Percentiles rank a stretch among this genome's conserved stretches.
These are phyloP conservation scores for Coleophoma cylindrospora DNA, from an alignment of 2,329 filamentous ascomycete genomes.

Conservation along the genomic window DNA sequence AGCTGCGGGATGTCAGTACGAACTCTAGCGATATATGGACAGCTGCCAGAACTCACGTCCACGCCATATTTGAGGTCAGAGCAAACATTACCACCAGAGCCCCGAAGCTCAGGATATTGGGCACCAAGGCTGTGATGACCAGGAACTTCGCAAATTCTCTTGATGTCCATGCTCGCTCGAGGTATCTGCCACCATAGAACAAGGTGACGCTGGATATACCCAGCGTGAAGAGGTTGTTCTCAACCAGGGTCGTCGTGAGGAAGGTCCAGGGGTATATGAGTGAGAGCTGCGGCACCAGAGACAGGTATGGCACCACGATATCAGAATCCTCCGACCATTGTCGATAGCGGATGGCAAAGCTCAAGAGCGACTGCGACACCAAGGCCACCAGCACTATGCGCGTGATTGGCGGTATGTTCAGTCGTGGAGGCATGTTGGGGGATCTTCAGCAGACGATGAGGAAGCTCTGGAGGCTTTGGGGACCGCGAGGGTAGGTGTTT, in stretches of 20 bases:
- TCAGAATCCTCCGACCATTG: conserved; percentile 59
- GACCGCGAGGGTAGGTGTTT: no score
- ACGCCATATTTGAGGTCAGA: conserved; percentile 59
- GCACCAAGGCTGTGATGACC: conserved; percentile 68
- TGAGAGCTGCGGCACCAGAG: conserved; percentile 77
- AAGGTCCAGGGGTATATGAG: conserved; percentile 93
- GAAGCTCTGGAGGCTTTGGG: no score
- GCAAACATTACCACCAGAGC: conserved; percentile 71
- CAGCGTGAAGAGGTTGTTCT: conserved; percentile 88
- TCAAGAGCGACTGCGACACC: conserved; percentile 74
- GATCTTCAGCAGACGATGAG: neutral
- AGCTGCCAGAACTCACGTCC: conserved; percentile 53
- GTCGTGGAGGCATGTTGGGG: conserved; percentile 65
- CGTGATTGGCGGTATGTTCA: conserved; percentile 91
- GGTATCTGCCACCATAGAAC: conserved; percentile 89
- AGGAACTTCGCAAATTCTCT: conserved; percentile 90
- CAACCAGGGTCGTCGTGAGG: conserved; percentile 78
- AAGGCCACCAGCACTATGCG: conserved; percentile 73
- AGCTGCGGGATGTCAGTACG: conserved; percentile 38
- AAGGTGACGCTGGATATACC: conserved; percentile 71
- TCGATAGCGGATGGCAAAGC: conserved; percentile 70
- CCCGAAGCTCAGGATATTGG: conserved; percentile 71
- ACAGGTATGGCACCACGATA: conserved; percentile 79
- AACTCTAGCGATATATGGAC: conserved; percentile 23
- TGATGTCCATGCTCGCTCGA: conserved; percentile 94